A percentile compares a stretch with the other conserved stretches of the same genome.
Evolutionary conservation across 208 protist genomes (phyloP).

Genomic region (Wallacemonas sp.): DNA sequence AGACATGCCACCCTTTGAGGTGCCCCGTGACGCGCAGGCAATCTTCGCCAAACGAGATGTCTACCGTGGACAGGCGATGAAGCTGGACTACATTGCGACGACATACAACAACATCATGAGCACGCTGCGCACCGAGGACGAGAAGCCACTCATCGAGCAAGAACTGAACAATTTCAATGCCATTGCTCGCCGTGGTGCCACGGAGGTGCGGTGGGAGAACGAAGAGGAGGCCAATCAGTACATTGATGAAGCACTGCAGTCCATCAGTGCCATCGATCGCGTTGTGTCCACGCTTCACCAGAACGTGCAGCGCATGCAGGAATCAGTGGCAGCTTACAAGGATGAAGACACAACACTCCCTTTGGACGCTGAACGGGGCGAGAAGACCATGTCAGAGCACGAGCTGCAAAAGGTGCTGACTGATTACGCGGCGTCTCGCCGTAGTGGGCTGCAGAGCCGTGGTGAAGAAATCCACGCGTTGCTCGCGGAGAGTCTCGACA

Average conservation of each 20-base stretch:
- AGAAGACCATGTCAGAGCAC: conserved; percentile 88
- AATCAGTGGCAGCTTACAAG: conserved; percentile 76
- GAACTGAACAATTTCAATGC: conserved; percentile 89
- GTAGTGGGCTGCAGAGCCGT: conserved; percentile 49
- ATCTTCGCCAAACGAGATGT: conserved; percentile 92
- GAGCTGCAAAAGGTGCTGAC: conserved; percentile 88
- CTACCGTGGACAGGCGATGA: conserved; percentile 91
- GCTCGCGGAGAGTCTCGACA: conserved; percentile 71
- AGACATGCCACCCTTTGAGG: conserved; percentile 62
- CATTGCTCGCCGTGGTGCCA: conserved; percentile 67
- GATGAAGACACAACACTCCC: conserved; percentile 82
- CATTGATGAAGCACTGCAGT: conserved; percentile 83
- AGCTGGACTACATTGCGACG: conserved; percentile 92
- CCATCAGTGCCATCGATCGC: conserved; percentile 80
- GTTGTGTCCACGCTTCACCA: conserved; percentile 89
- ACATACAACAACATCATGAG: conserved; percentile 94
- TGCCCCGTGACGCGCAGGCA: conserved; percentile 80
- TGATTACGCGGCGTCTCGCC: conserved; percentile 67
- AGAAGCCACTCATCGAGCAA: conserved; percentile 90
- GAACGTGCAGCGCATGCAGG: conserved; percentile 86
- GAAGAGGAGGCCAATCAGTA: conserved; percentile 87
- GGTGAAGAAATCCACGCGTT: conserved; percentile 83
- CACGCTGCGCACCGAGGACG: conserved; percentile 88
- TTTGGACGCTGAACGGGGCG: conserved; percentile 74
- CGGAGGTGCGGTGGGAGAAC: conserved; percentile 90